Conservation (phyloP, 1,284 basidiomycete species). For the Calocybe gambosa region DNA sequence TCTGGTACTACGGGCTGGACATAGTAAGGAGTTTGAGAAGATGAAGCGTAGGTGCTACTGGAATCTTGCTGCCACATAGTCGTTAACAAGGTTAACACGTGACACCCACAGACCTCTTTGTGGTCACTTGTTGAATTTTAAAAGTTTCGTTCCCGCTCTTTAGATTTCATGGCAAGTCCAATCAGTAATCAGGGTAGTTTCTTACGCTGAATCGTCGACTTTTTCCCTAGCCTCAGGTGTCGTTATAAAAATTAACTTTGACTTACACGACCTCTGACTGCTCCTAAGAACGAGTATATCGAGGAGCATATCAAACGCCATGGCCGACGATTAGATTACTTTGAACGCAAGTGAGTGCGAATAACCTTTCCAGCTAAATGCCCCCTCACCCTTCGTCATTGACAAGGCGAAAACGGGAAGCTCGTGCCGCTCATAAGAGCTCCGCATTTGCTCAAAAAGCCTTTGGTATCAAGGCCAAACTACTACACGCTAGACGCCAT, state of each 20-base stretch:
- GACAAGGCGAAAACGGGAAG: constrained; percentile 90
- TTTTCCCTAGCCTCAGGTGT: constrained; percentile 66
- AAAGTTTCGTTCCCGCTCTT: constrained; percentile 19
- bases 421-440: constrained; percentile 84
- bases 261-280: neutral
- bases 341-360: constrained; percentile 63
- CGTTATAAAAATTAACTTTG: neutral
- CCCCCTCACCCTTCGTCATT: constrained; percentile 4
- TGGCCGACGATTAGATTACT: constrained; percentile 81
- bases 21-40: constrained; percentile 56
- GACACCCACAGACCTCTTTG: constrained; percentile 16
- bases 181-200: constrained; percentile 1
- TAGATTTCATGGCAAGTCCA: constrained; percentile 47
- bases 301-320: constrained; percentile 87
- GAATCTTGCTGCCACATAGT: constrained; percentile 66
- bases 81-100: constrained; percentile 10
- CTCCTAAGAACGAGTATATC: constrained; percentile 80
- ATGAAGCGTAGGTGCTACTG: constrained; percentile 45
- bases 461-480: constrained; percentile 96
- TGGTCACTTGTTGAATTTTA: constrained; percentile 25
- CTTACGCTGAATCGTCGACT: constrained; percentile 14
- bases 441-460: constrained; percentile 90
- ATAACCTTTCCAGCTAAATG: constrained; percentile 4
- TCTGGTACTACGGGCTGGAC: constrained; percentile 40
- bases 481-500: constrained; percentile 93